Base-by-base conservation (phyloP, 2,329 filamentous ascomycete species). In the Colletotrichum sidae region DNA sequence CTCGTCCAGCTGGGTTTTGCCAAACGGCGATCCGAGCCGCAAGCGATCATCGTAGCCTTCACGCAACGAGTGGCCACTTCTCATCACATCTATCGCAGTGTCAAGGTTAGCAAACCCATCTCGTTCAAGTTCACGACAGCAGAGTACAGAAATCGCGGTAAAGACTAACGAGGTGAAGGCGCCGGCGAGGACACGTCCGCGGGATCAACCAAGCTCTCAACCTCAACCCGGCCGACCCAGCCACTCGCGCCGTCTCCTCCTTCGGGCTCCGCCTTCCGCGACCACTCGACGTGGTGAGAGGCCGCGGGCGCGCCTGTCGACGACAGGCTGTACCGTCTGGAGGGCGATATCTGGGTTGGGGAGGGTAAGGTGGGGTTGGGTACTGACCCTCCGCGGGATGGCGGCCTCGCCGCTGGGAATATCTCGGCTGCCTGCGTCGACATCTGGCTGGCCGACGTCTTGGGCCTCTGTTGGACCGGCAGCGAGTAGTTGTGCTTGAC, bases 1-100 rank as follows among this genome's bases (percentile, higher is more conserved):
- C 9, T 81, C 77, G 15, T 76, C 72, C 6, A 75, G 72, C 5
- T 70, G 70, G 45, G 57, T 58, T 37, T 70, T 74, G 55, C 54
- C 69, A 10, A 71, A 69, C 15, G 70, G 50, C 10, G 72, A 72
- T 13, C 69, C 64, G 4, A 72, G 59, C 47, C 71, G 75, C 44
- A 65, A 70, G 37, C 68, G 71, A 33, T 60, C 17, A 8, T 70
- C 66, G 11, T 50, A 46, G 25, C 15, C 49, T 4, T 68, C 65
- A 53, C 44, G 56, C 51, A 60, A 67, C 55, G 56, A 47, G 67
- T 34, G 55, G 60, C 55, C 60, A 57, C 52, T 47, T 59, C 63
- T 67, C 62, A 67, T 61, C 49, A 68, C 66, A 57, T 68, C 66
- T 68, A 11, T 11, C 4, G 1, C 10, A n/a, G 1, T 15, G n/a